Conservation (phyloP, 176 grass and related monocot genomes). For the sorghum (Sorghum bicolor) region Sorghum_bicolor_NCBIv3 NC_012871.2:71481501-71482000, state of each 20-base stretch:
- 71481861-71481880: constrained; percentile 15
- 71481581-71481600: not conserved
- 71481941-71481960: constrained; percentile 95
- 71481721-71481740: constrained; percentile 96
- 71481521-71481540: too few species aligned
- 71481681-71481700: constrained; percentile 45
- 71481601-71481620: too few species aligned
- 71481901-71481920: constrained; percentile 20
- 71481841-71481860: constrained; percentile 90
- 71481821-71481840: constrained; percentile 97
- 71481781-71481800: constrained; percentile 95
- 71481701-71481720: constrained; percentile 92
- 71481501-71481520: too few species aligned
- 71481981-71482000: constrained; percentile 96
- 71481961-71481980: constrained; percentile 98
- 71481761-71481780: constrained; percentile 97
- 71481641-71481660: not conserved
- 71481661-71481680: not conserved
- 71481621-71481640: not conserved
- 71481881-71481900: not conserved
- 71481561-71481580: too few species aligned
- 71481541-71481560: too few species aligned
- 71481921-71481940: constrained; percentile 93
- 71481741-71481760: constrained; percentile 97
- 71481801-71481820: constrained; percentile 99